Evolutionary conservation across 352 stramenopile species (phyloP).

Genomic region (Globisporangium abappressorium): DNA sequence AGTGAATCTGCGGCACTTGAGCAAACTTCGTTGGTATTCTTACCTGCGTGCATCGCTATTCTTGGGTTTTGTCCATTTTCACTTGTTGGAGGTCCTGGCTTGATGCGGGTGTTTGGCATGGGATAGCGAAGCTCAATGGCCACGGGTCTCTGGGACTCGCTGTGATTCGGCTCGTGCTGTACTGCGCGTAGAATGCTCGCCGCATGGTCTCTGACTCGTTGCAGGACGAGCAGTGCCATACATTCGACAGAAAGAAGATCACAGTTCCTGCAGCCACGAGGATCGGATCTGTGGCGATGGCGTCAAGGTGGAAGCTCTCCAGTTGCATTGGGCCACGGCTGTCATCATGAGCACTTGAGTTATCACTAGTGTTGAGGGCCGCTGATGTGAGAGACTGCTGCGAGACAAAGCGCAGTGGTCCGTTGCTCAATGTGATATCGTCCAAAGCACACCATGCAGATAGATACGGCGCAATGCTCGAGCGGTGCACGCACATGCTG

Average conservation of each 20-base stretch:
- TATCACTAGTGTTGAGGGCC: neutral
- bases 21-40: neutral
- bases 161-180: constrained; percentile 48
- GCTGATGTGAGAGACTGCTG: neutral
- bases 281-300: constrained; percentile 29
- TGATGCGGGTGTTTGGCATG: constrained; percentile 18
- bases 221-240: constrained; percentile 68
- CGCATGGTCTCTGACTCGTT: constrained; percentile 43
- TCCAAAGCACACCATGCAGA: constrained; percentile 72
- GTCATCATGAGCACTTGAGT: neutral
- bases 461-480: constrained; percentile 45
- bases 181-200: constrained; percentile 75
- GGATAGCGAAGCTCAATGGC: constrained; percentile 73
- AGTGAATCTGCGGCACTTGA: neutral
- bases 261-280: constrained; percentile 35
- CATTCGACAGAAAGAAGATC: constrained; percentile 67
- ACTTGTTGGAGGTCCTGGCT: neutral
- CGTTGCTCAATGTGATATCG: constrained; percentile 46
- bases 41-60: neutral
- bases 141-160: constrained; percentile 27
- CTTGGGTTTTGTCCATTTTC: neutral
- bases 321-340: neutral
- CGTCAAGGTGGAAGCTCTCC: constrained; percentile 1
- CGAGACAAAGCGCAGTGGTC: constrained; percentile 55
- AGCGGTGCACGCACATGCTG: constrained; percentile 62